Conservation (phyloP, 257 asterid genomes). For the Handroanthus guayacan region DNA sequence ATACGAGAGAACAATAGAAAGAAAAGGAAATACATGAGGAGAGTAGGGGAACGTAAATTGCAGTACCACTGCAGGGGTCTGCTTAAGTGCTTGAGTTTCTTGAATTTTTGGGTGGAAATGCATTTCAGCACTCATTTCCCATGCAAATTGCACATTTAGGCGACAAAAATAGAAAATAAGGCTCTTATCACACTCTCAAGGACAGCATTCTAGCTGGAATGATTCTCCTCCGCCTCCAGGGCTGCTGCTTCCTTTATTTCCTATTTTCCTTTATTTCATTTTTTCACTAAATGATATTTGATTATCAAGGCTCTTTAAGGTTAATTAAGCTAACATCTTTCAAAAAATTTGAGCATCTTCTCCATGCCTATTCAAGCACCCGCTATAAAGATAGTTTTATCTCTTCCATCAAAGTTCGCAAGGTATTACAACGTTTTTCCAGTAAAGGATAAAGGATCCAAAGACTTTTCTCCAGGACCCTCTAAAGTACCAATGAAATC, state of each 20-base stretch:
- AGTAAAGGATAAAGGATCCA: background rate
- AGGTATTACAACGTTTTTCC: background rate
- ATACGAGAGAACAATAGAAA: background rate
- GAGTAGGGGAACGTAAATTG: background rate
- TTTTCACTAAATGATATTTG: background rate
- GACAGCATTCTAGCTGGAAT: background rate
- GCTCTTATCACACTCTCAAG: background rate
- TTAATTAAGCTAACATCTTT: conserved; percentile 2
- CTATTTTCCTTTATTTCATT: background rate
- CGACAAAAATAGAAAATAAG: background rate
- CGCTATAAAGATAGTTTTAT: background rate
- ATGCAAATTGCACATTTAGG: background rate
- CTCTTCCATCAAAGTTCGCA: conserved; percentile 5
- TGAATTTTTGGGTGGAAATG: background rate
- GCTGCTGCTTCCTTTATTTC: background rate
- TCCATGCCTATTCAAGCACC: conserved; percentile 14
- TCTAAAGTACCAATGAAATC: background rate
- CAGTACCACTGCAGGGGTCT: background rate
- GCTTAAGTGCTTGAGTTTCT: background rate
- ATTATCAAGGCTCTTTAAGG: background rate
- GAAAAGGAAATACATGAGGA: background rate
- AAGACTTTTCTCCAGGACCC: background rate
- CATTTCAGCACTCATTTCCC: conserved; percentile 6
- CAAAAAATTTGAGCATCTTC: background rate
- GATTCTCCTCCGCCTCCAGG: background rate